Conservation (phyloP, 805 yeast genomes). For the Naumovozyma baii region DNA sequence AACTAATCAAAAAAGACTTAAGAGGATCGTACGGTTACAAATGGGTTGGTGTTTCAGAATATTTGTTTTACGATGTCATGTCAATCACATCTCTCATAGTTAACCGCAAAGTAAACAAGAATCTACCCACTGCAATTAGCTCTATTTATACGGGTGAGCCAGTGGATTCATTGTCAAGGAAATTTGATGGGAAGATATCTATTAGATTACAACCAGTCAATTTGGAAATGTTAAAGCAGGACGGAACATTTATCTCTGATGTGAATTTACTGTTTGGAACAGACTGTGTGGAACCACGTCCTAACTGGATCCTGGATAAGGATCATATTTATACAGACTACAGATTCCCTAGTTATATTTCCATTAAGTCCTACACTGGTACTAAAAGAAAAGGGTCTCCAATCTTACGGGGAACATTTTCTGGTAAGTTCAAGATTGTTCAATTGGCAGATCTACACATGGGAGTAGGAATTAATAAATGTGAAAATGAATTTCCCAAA, state of each 20-base stretch:
- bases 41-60: constrained; percentile 20
- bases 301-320: constrained; percentile 45
- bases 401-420: constrained; percentile 10
- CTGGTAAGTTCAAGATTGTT: constrained; percentile 60
- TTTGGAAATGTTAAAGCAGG: neutral
- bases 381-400: constrained; percentile 3
- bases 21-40: constrained; percentile 11
- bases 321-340: neutral
- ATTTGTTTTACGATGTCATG: constrained; percentile 13
- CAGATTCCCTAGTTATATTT: constrained; percentile 10
- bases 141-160: neutral
- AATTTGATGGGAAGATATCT: neutral
- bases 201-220: neutral
- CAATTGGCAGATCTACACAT: constrained; percentile 91
- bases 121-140: neutral
- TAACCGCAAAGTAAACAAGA: too few species aligned
- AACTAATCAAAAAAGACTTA: constrained; percentile 15
- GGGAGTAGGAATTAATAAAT: constrained; percentile 72
- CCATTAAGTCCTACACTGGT: constrained; percentile 1
- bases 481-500: constrained; percentile 64
- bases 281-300: constrained; percentile 69
- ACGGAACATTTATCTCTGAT: constrained; percentile 36
- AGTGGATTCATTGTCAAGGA: neutral
- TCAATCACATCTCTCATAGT: neutral
- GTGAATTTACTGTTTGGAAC: constrained; percentile 64